Conservation (phyloP, 495 filamentous ascomycete species). For the Alectoria sarmentosa region DNA sequence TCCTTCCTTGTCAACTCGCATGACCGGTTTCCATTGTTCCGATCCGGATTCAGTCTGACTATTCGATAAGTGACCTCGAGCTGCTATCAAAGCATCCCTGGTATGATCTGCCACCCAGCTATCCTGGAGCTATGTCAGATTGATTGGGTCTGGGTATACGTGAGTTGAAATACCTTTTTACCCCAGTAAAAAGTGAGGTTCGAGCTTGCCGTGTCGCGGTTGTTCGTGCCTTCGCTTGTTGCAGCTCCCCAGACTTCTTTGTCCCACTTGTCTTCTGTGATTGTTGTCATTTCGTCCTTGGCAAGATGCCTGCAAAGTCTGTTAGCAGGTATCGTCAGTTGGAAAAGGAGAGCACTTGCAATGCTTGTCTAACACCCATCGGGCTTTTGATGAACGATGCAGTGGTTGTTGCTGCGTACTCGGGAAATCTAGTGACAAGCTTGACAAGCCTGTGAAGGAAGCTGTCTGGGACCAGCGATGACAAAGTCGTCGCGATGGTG, state of each 20-base stretch:
- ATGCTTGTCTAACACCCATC: constrained; percentile 60
- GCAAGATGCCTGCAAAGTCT: constrained; percentile 47
- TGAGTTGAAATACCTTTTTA: constrained; percentile 30
- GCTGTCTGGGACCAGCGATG: constrained; percentile 37
- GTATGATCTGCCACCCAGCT: constrained; percentile 76
- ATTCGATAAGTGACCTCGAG: constrained; percentile 33
- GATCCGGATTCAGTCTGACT: constrained; percentile 8
- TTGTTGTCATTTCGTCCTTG: constrained; percentile 67
- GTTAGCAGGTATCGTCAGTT: constrained; percentile 10
- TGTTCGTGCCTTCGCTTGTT: constrained; percentile 32
- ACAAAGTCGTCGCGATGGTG: constrained; percentile 43
- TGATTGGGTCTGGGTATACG: not conserved
- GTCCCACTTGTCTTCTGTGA: constrained; percentile 71
- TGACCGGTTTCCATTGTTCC: constrained; percentile 48
- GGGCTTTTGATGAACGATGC: constrained; percentile 53
- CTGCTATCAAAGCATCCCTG: constrained; percentile 63
- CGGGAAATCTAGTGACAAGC: constrained; percentile 46
- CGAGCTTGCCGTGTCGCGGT: constrained; percentile 32
- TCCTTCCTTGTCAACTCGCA: constrained; percentile 65
- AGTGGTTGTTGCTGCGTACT: constrained; percentile 53
- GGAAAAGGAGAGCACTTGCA: constrained; percentile 39
- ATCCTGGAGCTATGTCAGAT: constrained; percentile 39
- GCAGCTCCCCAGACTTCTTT: constrained; percentile 71
- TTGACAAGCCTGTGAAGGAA: constrained; percentile 40
- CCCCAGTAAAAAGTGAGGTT: constrained; percentile 78